Percentiles rank a stretch among this genome's conserved stretches.
These are phyloP conservation scores for Botrytis fabae DNA, from an alignment of 2,329 filamentous ascomycete genomes.

Conservation along the genomic window DNA sequence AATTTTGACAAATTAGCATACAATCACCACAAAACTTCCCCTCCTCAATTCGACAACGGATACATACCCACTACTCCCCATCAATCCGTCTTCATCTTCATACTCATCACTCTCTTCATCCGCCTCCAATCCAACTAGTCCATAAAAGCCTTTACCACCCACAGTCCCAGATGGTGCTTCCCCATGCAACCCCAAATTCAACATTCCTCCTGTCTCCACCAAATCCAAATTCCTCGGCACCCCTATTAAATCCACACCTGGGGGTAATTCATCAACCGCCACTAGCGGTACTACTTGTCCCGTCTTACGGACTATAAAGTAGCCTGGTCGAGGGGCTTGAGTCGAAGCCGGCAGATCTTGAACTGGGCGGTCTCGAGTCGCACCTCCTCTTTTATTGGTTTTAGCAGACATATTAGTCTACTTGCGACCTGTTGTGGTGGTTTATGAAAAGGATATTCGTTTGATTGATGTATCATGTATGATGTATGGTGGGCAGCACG, in stretches of 20 bases:
- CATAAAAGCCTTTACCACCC: conserved; percentile 28
- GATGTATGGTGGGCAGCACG: conserved; percentile 5
- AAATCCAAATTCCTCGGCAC: conserved; percentile 43
- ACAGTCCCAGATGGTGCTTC: not conserved
- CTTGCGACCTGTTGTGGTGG: not conserved
- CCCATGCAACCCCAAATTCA: conserved; percentile 36
- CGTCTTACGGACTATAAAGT: conserved; percentile 49
- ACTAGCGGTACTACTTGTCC: conserved; percentile 54
- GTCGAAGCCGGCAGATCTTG: not conserved
- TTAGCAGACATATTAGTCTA: not conserved
- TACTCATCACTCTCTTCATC: not conserved
- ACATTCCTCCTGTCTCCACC: conserved; percentile 35
- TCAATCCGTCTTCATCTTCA: not conserved
- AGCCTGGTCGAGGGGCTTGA: conserved; percentile 34
- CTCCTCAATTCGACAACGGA: not conserved
- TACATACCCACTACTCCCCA: conserved; percentile 9
- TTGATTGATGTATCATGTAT: not conserved
- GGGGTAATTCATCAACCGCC: conserved; percentile 53
- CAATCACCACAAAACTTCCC: not conserved
- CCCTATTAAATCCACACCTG: conserved; percentile 40
- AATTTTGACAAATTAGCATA: not conserved
- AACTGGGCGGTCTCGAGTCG: not conserved
- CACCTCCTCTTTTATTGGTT: not conserved
- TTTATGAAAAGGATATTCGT: not conserved
- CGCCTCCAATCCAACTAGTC: conserved; percentile 20